Conservation (phyloP, 2,329 filamentous ascomycete genomes). For the Seiridium unicorne region DNA sequence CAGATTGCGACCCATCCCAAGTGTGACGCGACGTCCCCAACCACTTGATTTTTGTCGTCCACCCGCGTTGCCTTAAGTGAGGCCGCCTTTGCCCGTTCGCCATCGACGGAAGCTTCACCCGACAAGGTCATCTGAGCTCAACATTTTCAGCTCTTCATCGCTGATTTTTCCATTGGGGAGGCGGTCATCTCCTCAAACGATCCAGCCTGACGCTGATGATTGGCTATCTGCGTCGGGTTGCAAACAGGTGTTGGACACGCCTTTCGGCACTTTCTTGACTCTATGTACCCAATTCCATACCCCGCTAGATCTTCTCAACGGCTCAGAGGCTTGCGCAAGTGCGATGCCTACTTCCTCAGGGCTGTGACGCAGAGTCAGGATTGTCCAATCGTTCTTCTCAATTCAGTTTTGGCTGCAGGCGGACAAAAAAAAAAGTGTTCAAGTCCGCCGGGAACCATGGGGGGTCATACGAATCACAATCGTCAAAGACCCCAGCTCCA, state of each 20-base stretch:
- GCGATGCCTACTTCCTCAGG: background rate
- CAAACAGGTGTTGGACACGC: background rate
- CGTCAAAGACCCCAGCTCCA: slow-evolving; percentile 1
- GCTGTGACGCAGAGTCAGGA: background rate
- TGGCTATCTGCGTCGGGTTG: background rate
- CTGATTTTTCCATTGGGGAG: no score
- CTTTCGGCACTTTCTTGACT: background rate
- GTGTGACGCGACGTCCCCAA: slow-evolving; percentile 1
- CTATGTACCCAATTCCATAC: background rate
- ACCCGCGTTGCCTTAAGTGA: background rate
- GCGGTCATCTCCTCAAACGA: no score
- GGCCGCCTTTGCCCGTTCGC: background rate
- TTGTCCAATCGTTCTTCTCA: slow-evolving; percentile 1
- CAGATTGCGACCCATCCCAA: background rate
- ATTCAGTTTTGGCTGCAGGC: background rate
- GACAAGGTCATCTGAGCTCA: no score
- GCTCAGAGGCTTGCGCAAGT: background rate
- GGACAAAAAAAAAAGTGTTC: background rate
- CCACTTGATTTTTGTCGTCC: background rate
- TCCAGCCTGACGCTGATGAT: background rate
- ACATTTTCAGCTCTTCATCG: no score
- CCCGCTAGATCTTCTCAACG: background rate
- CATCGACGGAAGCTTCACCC: no score
- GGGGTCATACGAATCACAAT: slow-evolving; percentile 23
- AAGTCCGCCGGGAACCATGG: slow-evolving; percentile 14